Evolutionary conservation across 1,139 yeast species (phyloP), one percentile per base, ranked within the genome.

Genomic region (Magnusiomyces paraingens): DNA sequence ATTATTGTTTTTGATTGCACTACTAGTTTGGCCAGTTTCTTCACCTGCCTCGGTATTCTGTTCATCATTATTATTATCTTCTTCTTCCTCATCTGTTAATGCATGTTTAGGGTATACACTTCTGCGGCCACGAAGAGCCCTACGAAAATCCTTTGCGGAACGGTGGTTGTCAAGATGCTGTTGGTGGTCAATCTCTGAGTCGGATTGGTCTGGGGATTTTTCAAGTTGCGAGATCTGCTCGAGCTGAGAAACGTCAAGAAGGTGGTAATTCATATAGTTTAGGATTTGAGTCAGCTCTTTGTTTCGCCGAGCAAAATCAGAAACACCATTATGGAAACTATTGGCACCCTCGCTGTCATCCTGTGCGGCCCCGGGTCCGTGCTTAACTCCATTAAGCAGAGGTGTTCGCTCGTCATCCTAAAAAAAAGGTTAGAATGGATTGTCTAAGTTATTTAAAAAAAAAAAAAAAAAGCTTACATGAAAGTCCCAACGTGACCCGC

Each of bases 211-310:
- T 18, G 15, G 50, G 47, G 21, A n/a, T 15, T 21, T 12, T 14
- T 14, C 18, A 6, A 3, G 36, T 18, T 20, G 15, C 5, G 35
- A 44, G 41, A 32, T 41, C 52, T 59, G 64, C 17, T 59, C 61
- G 14, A 62, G 62, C 8, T 64, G 57, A 17, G 61, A 57, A 11
- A 63, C 61, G 47, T 64, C 64, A 29, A 64, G 63, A 35, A 64
- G 55, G 43, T 61, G 62, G 36, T 60, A 56, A 8, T 65, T 65
- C 1, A 64, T 61, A 49, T 58, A 58, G 18, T 58, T 56, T 2
- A 64, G 65, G 42, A 64, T 63, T 35, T 56, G 56, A 39, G 54
- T 54, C 35, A 61, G 51, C 3, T 59, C 55, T 46, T 59, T 57
- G 36, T 61, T 63, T 15, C 63, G 59, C 48, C 44, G 49, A 29